Evolutionary conservation across 805 yeast species (phyloP).

Genomic region (Lachancea mirantina): DNA sequence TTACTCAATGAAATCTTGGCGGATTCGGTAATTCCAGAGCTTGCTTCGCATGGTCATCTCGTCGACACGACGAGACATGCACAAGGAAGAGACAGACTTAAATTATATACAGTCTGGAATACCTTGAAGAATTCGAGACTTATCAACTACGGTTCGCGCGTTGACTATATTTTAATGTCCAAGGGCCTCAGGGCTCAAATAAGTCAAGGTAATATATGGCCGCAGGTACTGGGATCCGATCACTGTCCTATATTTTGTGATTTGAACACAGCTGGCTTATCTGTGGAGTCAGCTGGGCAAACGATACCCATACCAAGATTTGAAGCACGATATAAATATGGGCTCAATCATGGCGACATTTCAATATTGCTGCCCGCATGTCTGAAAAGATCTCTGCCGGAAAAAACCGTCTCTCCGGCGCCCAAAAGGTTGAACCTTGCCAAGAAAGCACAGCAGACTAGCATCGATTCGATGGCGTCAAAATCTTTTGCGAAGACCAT

Average conservation of each 20-base stretch:
- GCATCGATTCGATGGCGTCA: conserved; percentile 1
- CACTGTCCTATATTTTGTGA: conserved; percentile 90
- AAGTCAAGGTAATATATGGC: conserved; percentile 48
- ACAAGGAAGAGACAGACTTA: conserved; percentile 47
- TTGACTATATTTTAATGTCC: conserved; percentile 65
- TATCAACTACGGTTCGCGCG: conserved; percentile 78
- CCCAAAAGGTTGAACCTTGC: background rate
- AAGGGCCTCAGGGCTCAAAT: conserved; percentile 30
- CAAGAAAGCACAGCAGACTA: conserved; percentile 5
- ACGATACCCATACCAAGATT: conserved; percentile 36
- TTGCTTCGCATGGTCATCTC: conserved; percentile 37
- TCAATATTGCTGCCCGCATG: conserved; percentile 29
- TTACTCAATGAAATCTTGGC: conserved; percentile 41
- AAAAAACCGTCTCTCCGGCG: background rate
- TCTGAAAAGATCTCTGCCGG: background rate
- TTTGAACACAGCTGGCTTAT: conserved; percentile 29
- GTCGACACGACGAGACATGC: conserved; percentile 51
- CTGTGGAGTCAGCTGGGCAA: conserved; percentile 5
- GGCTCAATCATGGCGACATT: conserved; percentile 32
- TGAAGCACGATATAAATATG: conserved; percentile 48
- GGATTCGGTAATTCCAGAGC: conserved; percentile 29
- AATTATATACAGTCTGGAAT: conserved; percentile 90
- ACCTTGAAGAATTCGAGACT: conserved; percentile 69
- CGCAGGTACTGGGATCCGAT: conserved; percentile 75
- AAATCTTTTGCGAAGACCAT: too few species aligned